These are phyloP conservation scores for Cystobasidium sp. DNA, from an alignment of 1,284 basidiomycete species.

Conservation along the genomic window DNA sequence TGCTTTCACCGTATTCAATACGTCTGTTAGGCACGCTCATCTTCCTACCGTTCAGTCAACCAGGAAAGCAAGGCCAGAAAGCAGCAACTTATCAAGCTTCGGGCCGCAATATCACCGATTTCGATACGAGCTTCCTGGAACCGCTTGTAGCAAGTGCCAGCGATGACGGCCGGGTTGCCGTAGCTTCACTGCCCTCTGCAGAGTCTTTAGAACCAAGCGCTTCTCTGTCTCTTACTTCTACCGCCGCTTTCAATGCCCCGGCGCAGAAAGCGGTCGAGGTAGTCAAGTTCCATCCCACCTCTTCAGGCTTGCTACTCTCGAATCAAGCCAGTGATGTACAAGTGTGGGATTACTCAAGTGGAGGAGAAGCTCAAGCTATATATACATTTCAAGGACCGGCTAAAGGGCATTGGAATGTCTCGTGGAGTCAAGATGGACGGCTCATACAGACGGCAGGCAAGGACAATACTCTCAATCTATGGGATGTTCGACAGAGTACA, in stretches of 20 bases:
- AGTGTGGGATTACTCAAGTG: conserved; percentile 56
- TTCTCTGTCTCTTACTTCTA: conserved; percentile 2
- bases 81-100: conserved; percentile 46
- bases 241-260: conserved; percentile 19
- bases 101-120: conserved; percentile 46
- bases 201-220: conserved; percentile 8
- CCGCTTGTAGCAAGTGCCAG: conserved; percentile 48
- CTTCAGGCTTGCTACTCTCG: conserved; percentile 55
- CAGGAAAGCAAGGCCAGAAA: conserved; percentile 49
- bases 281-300: conserved; percentile 58
- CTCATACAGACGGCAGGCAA: conserved; percentile 55
- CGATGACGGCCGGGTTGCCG: conserved; percentile 48
- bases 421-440: conserved; percentile 57
- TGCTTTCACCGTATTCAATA: neutral
- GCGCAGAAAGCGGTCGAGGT: conserved; percentile 52
- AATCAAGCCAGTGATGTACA: conserved; percentile 49
- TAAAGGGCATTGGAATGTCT: conserved; percentile 55
- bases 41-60: conserved; percentile 47
- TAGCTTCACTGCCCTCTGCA: conserved; percentile 27
- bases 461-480: conserved; percentile 56
- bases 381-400: conserved; percentile 46
- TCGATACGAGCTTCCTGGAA: conserved; percentile 49
- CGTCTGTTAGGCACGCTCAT: conserved; percentile 48
- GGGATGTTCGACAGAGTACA: conserved; percentile 54
- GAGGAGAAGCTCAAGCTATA: conserved; percentile 46